These are phyloP conservation scores for Phytophthora meadii DNA, from an alignment of 352 stramenopile species.

Conservation along the genomic window DNA sequence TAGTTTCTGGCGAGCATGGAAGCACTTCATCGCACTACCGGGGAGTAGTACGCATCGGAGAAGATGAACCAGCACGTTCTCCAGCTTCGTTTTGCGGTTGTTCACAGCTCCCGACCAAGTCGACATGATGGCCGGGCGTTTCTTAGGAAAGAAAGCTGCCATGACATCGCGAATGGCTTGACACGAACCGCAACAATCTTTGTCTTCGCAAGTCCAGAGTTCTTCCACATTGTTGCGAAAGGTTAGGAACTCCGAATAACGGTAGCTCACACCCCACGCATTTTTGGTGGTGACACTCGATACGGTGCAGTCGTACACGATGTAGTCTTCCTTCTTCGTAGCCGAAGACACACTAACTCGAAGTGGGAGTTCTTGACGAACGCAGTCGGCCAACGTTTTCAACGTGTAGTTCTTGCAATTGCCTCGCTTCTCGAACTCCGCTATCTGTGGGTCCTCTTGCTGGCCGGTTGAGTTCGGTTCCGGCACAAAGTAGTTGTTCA, in stretches of 20 bases:
- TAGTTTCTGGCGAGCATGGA: constrained; percentile 51
- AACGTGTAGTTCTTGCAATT: constrained; percentile 59
- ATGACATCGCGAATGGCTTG: constrained; percentile 75
- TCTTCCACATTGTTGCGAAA: constrained; percentile 68
- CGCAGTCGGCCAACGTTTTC: constrained; percentile 50
- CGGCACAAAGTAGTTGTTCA: constrained; percentile 43
- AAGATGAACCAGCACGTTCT: constrained; percentile 69
- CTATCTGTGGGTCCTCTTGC: constrained; percentile 24
- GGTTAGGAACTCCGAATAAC: constrained; percentile 68
- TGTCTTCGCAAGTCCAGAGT: constrained; percentile 55
- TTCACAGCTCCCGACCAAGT: constrained; percentile 47
- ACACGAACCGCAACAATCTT: constrained; percentile 70
- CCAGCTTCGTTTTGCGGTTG: constrained; percentile 63
- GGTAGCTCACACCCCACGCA: constrained; percentile 60
- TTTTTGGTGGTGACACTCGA: constrained; percentile 58
- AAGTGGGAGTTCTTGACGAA: constrained; percentile 56
- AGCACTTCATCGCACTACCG: constrained; percentile 78
- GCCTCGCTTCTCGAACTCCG: constrained; percentile 33
- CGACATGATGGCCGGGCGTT: constrained; percentile 49
- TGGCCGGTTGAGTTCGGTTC: constrained; percentile 30
- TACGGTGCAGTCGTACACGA: constrained; percentile 61
- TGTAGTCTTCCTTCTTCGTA: constrained; percentile 54
- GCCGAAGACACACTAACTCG: constrained; percentile 49
- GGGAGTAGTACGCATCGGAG: constrained; percentile 68
- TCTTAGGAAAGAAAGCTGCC: constrained; percentile 66